Percentiles rank a stretch among this genome's conserved stretches.
Evolutionary conservation across 345 rosid species (phyloP).

Genomic region (Syzygium aromaticum): DNA sequence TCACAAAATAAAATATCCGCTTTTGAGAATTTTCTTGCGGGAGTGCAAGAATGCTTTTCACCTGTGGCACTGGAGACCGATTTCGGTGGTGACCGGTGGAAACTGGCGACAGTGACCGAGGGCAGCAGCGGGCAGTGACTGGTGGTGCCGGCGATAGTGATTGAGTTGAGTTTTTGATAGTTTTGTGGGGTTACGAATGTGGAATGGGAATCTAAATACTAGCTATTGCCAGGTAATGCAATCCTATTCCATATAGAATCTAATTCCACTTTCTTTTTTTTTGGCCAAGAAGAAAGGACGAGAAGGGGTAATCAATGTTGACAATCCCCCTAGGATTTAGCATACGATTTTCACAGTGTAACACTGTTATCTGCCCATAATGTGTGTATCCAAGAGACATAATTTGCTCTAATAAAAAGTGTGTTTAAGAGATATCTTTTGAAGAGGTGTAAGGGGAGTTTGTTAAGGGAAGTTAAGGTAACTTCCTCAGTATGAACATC

Average conservation of each 20-base stretch:
- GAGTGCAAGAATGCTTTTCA: background rate
- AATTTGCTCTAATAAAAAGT: too few species aligned
- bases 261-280: background rate
- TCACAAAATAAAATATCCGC: background rate
- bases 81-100: background rate
- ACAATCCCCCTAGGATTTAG: too few species aligned
- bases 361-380: too few species aligned
- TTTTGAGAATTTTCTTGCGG: background rate
- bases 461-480: too few species aligned
- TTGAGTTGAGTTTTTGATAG: background rate
- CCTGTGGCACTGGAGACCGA: background rate
- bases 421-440: too few species aligned
- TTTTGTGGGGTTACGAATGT: background rate
- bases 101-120: background rate
- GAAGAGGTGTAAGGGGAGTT: too few species aligned
- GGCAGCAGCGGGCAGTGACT: background rate
- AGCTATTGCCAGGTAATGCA: background rate
- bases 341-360: too few species aligned
- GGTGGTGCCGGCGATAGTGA: background rate
- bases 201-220: background rate
- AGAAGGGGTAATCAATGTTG: too few species aligned
- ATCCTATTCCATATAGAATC: background rate
- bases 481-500: too few species aligned
- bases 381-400: too few species aligned
- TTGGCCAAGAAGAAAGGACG: too few species aligned